Percentiles rank a stretch among this genome's conserved stretches.
Evolutionary conservation across 192 early-diverging fungal species (phyloP).

Genomic region (Mortierella hygrophila): DNA sequence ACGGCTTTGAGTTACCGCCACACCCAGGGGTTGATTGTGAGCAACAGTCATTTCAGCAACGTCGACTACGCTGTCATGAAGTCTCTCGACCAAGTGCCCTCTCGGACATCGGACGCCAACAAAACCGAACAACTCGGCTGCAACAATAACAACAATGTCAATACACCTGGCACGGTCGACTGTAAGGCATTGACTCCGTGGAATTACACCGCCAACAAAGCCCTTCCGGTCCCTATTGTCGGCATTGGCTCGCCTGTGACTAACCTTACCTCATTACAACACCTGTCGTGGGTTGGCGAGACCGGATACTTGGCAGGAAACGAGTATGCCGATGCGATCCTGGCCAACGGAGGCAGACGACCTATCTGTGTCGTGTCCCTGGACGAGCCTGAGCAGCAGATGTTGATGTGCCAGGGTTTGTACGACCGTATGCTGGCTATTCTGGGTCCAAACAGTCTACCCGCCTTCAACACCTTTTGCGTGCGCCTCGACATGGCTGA

Average conservation of each 20-base stretch:
- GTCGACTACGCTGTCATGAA: constrained; percentile 11
- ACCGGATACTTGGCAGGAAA: constrained; percentile 22
- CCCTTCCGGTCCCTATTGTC: constrained; percentile 13
- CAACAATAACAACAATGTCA: background rate
- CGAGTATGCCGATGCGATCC: constrained; percentile 18
- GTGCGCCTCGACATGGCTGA: background rate
- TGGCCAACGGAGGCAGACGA: background rate
- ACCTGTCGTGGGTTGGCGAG: constrained; percentile 27
- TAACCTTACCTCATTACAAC: background rate
- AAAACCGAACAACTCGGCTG: constrained; percentile 6
- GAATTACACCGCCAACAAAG: constrained; percentile 17
- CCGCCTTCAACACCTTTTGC: constrained; percentile 20
- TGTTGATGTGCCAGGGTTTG: constrained; percentile 21
- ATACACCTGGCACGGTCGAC: background rate
- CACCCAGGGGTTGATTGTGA: constrained; percentile 19
- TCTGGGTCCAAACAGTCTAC: background rate
- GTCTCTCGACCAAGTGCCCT: background rate
- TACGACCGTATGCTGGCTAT: constrained; percentile 1
- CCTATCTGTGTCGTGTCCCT: constrained; percentile 17
- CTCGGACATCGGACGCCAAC: background rate
- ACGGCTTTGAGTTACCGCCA: background rate
- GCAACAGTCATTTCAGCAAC: background rate
- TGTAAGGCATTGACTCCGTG: constrained; percentile 5
- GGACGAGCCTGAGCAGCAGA: constrained; percentile 15
- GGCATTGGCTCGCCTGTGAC: constrained; percentile 12